A percentile compares a stretch with the other conserved stretches of the same genome.
These are phyloP conservation scores for Helenozyma rhizophorensis DNA, from an alignment of 805 yeast species.

Conservation along the genomic window DNA sequence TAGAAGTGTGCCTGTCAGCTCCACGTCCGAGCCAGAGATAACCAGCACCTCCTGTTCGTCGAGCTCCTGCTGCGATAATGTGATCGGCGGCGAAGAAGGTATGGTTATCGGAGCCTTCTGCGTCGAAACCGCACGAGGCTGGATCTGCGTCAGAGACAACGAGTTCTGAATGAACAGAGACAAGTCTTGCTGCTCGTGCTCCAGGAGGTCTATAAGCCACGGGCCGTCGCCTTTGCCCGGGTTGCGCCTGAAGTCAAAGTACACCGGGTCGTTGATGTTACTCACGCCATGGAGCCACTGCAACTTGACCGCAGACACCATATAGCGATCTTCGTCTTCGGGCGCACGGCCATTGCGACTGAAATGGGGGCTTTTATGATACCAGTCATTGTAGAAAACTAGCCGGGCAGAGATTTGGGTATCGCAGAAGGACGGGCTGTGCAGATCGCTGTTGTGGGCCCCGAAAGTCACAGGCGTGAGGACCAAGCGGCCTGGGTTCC, in stretches of 20 bases:
- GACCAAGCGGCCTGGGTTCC: slow-evolving; percentile 2
- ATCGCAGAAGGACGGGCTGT: slow-evolving; percentile 5
- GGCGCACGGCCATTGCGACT: background rate
- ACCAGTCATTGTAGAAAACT: slow-evolving; percentile 36
- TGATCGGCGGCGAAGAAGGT: slow-evolving; percentile 11
- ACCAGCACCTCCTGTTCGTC: slow-evolving; percentile 15
- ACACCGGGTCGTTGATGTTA: slow-evolving; percentile 16
- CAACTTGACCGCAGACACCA: slow-evolving; percentile 13
- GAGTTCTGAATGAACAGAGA: slow-evolving; percentile 12
- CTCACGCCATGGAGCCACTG: slow-evolving; percentile 5
- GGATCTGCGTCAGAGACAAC: slow-evolving; percentile 9
- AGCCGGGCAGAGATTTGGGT: slow-evolving; percentile 20
- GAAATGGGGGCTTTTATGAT: slow-evolving; percentile 15
- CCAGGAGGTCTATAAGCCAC: slow-evolving; percentile 13
- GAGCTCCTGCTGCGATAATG: slow-evolving; percentile 6
- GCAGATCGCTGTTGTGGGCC: slow-evolving; percentile 1
- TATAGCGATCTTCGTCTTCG: slow-evolving; percentile 1
- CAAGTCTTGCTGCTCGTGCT: slow-evolving; percentile 2
- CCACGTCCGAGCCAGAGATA: slow-evolving; percentile 33
- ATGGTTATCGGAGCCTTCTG: slow-evolving; percentile 1
- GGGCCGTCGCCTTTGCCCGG: background rate
- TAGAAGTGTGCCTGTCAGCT: slow-evolving; percentile 20
- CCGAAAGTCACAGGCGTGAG: slow-evolving; percentile 10
- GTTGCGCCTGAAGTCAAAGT: slow-evolving; percentile 20
- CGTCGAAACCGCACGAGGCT: background rate